phyloP scores from a whole-genome alignment of 352 stramenopile genomes.

The Phytophthora ramorum region DNA sequence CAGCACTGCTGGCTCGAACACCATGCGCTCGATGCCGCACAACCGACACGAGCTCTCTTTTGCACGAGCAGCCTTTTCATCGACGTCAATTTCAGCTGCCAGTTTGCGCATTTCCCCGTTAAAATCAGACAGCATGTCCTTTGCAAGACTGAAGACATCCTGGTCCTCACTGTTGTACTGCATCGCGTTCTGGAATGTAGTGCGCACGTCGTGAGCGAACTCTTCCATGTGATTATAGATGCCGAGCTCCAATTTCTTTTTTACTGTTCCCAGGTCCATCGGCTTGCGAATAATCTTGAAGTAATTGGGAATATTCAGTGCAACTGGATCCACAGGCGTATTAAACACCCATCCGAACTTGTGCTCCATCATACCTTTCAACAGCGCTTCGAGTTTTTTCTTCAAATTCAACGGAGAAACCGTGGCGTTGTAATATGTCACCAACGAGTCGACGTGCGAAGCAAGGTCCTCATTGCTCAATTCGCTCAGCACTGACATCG shows the following conservation, averaged over 20 bases:
- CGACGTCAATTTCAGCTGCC: conserved; percentile 66
- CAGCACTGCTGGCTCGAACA: conserved; percentile 84
- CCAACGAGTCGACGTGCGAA: conserved; percentile 93
- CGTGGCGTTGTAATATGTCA: conserved; percentile 89
- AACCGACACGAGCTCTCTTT: conserved; percentile 83
- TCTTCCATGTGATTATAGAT: conserved; percentile 88
- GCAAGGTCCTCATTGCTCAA: conserved; percentile 95
- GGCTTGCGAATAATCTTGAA: conserved; percentile 95
- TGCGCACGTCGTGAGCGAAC: conserved; percentile 78
- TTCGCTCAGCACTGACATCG: conserved; percentile 88
- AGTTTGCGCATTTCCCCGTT: conserved; percentile 84
- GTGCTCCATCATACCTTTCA: conserved; percentile 96
- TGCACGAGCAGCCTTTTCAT: conserved; percentile 64
- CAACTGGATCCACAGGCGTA: conserved; percentile 96
- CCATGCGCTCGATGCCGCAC: conserved; percentile 86
- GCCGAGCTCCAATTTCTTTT: conserved; percentile 85
- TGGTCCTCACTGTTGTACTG: conserved; percentile 89
- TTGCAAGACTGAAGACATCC: conserved; percentile 85
- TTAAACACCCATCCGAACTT: conserved; percentile 98
- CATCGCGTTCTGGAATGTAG: conserved; percentile 87
- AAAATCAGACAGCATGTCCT: conserved; percentile 88
- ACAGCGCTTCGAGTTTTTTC: conserved; percentile 90
- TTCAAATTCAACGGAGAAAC: conserved; percentile 91
- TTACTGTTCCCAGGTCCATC: conserved; percentile 88
- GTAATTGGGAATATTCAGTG: conserved; percentile 98